phyloP scores from a whole-genome alignment of 176 grass and related monocot genomes.

The Oryza punctata region DNA sequence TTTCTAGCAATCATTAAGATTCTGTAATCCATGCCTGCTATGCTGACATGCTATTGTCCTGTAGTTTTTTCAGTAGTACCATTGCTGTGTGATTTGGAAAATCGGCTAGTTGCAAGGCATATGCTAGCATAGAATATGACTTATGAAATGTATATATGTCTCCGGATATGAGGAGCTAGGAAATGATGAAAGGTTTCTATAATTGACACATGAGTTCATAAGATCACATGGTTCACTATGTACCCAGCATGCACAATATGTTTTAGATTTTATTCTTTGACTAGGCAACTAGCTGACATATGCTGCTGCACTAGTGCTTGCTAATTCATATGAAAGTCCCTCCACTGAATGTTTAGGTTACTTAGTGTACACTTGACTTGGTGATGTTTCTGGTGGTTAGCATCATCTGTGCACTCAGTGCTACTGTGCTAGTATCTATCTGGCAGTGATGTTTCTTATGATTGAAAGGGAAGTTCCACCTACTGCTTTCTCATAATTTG shows the following conservation, averaged over 20 bases:
- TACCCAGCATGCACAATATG: slow-evolving; percentile 3
- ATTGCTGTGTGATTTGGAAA: neutral
- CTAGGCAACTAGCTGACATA: no score
- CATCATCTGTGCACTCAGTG: neutral
- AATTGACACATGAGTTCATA: slow-evolving; percentile 12
- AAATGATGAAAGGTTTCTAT: neutral
- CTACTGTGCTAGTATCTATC: neutral
- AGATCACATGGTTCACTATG: neutral
- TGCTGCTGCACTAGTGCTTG: neutral
- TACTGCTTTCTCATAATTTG: slow-evolving; percentile 21
- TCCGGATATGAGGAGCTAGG: neutral
- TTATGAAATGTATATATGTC: neutral
- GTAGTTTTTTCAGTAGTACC: neutral
- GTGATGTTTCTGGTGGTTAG: slow-evolving; percentile 4
- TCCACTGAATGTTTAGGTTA: neutral
- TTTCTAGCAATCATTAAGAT: slow-evolving; percentile 29
- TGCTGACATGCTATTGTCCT: neutral
- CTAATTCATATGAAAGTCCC: neutral
- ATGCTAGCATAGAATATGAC: neutral
- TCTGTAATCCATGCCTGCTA: neutral
- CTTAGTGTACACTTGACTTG: slow-evolving; percentile 9
- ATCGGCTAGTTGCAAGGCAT: neutral
- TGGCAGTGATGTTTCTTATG: neutral
- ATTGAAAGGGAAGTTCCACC: neutral
- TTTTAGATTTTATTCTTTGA: neutral